phyloP scores from a whole-genome alignment of 148 eudicot species.

The Limonium bicolor region DNA sequence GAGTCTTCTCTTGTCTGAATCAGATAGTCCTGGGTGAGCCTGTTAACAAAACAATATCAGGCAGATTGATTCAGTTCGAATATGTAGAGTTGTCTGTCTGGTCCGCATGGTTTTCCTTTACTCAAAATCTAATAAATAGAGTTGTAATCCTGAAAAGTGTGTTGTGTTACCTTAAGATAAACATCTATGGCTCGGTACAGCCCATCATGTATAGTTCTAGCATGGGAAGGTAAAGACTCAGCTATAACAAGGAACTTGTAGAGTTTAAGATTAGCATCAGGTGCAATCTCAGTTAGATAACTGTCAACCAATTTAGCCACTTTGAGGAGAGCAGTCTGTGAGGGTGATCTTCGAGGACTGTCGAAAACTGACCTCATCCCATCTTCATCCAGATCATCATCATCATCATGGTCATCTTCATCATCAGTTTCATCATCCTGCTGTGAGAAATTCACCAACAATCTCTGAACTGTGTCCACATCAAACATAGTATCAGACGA shows the following conservation, averaged over 20 bases:
- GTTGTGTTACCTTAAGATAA: constrained; percentile 62
- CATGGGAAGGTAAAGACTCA: constrained; percentile 71
- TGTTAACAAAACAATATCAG: constrained; percentile 27
- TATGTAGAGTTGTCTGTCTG: no score
- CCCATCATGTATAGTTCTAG: constrained; percentile 67
- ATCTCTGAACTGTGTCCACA: constrained; percentile 81
- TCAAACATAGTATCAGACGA: constrained; percentile 77
- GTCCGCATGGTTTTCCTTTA: no score
- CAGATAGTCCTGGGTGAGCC: constrained; percentile 74
- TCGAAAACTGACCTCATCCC: constrained; percentile 58
- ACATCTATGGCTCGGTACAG: constrained; percentile 79
- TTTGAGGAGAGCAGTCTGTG: constrained; percentile 60
- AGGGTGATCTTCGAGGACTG: constrained; percentile 61
- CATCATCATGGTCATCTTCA: no score
- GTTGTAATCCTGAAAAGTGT: no score
- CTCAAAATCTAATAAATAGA: no score
- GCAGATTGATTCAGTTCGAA: no score
- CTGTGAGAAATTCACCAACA: constrained; percentile 76
- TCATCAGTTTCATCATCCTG: constrained; percentile 78
- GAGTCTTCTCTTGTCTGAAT: constrained; percentile 58
- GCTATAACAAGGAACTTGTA: constrained; percentile 64
- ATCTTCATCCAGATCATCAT: no score
- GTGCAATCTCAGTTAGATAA: constrained; percentile 85
- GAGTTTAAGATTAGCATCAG: constrained; percentile 84
- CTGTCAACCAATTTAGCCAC: constrained; percentile 79